These are phyloP conservation scores for Dimocarpus longan DNA, from an alignment of 345 rosid species.

Conservation along the genomic window DNA sequence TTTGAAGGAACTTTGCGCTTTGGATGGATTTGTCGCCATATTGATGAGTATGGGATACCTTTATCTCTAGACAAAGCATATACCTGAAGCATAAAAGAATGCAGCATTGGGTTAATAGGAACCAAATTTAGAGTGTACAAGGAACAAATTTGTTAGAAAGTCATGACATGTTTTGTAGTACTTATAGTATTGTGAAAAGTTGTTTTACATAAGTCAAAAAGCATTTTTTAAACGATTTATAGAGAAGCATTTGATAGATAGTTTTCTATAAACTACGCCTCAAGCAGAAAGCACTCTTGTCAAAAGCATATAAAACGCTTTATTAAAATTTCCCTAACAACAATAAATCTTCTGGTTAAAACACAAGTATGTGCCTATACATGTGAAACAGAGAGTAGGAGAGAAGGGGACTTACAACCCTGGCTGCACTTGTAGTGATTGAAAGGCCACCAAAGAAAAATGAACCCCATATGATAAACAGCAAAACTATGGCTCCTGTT, in stretches of 20 bases:
- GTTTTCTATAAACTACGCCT: too few species aligned
- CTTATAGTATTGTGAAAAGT: too few species aligned
- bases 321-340: too few species aligned
- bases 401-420: conserved; percentile 42
- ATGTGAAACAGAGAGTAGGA: neutral
- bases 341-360: too few species aligned
- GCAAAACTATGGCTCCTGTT: conserved; percentile 56
- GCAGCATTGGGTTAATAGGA: neutral
- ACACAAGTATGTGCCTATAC: neutral
- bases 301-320: too few species aligned
- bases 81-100: conserved; percentile 28
- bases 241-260: too few species aligned
- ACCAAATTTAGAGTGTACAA: neutral
- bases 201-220: too few species aligned
- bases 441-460: conserved; percentile 76
- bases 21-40: conserved; percentile 62
- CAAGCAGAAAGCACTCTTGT: too few species aligned
- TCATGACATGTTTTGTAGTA: too few species aligned
- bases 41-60: conserved; percentile 53
- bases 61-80: conserved; percentile 62
- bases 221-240: too few species aligned
- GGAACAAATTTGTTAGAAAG: too few species aligned
- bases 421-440: conserved; percentile 62
- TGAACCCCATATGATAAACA: conserved; percentile 62
- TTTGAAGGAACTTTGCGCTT: conserved; percentile 61